Percentiles rank a stretch among this genome's conserved stretches.
Conservation (phyloP, 768 basidiomycete genomes). For the Leucocoprinus sp. region DNA sequence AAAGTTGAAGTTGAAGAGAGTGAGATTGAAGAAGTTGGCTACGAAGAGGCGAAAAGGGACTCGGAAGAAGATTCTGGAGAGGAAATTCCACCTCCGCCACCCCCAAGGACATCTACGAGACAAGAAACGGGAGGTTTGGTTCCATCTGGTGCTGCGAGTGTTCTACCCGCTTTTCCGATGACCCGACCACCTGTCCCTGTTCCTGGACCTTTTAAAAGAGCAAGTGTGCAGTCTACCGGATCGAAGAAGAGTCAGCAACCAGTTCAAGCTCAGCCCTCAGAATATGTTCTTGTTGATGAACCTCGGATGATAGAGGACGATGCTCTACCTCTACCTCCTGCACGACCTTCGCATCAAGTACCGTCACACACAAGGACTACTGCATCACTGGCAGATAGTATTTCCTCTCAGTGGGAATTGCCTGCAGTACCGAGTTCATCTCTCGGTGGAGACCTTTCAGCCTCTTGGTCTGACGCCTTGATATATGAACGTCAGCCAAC, state of each 20-base stretch:
- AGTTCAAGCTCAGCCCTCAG: slow-evolving; percentile 28
- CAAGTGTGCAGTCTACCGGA: slow-evolving; percentile 26
- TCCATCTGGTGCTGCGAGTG: slow-evolving; percentile 13
- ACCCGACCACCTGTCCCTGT: slow-evolving; percentile 43
- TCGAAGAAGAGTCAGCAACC: slow-evolving; percentile 10
- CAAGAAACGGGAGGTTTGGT: slow-evolving; percentile 9
- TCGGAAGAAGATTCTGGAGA: no score
- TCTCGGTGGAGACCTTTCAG: slow-evolving; percentile 39
- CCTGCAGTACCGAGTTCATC: slow-evolving; percentile 48
- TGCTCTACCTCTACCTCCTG: slow-evolving; percentile 39
- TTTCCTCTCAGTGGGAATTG: slow-evolving; percentile 56
- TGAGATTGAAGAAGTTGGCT: slow-evolving; percentile 58
- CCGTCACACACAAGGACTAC: slow-evolving; percentile 29
- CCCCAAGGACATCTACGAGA: slow-evolving; percentile 31
- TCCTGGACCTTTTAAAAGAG: slow-evolving; percentile 28
- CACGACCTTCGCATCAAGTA: slow-evolving; percentile 30
- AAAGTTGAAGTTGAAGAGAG: slow-evolving; percentile 65
- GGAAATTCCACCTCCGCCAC: slow-evolving; percentile 46
- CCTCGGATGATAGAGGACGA: slow-evolving; percentile 26
- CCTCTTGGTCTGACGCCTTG: slow-evolving; percentile 52
- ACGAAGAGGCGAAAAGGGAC: slow-evolving; percentile 42
- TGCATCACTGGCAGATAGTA: slow-evolving; percentile 25
- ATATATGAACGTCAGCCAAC: not conserved
- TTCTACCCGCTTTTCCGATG: slow-evolving; percentile 18
- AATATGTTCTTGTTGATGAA: slow-evolving; percentile 61